Evolutionary conservation across 164 flowering plant genomes (phyloP).

Genomic region (Nymphaea colorata): DNA sequence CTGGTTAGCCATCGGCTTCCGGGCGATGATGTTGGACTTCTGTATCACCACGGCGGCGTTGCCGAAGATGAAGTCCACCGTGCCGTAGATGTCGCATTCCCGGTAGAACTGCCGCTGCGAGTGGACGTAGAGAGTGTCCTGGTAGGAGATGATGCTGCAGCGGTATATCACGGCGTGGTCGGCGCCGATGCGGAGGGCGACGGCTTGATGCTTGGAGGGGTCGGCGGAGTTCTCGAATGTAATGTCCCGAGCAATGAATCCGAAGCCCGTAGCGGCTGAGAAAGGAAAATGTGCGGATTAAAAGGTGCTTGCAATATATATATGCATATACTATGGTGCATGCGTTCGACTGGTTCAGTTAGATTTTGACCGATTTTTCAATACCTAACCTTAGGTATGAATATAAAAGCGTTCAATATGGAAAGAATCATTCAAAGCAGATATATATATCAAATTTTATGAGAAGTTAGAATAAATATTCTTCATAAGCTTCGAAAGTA

Average conservation of each 20-base stretch:
- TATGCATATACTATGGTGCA: no score
- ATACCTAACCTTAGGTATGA: no score
- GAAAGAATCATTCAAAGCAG: no score
- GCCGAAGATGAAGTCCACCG: slow-evolving; percentile 84
- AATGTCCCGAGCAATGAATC: slow-evolving; percentile 71
- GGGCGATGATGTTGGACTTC: slow-evolving; percentile 52
- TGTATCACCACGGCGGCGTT: slow-evolving; percentile 80
- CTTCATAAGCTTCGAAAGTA: no score
- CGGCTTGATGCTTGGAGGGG: slow-evolving; percentile 74
- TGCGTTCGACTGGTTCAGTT: no score
- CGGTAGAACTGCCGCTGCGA: slow-evolving; percentile 73
- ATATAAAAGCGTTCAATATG: no score
- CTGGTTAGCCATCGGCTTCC: slow-evolving; percentile 57
- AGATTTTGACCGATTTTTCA: no score
- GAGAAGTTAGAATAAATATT: no score
- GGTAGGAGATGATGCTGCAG: slow-evolving; percentile 68
- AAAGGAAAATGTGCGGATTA: not conserved
- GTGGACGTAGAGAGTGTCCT: slow-evolving; percentile 76
- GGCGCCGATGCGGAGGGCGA: slow-evolving; percentile 70
- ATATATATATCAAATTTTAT: no score
- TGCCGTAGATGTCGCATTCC: slow-evolving; percentile 67
- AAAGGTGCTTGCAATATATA: no score
- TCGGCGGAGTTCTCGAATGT: slow-evolving; percentile 72
- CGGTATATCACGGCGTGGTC: slow-evolving; percentile 70
- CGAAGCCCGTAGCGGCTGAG: slow-evolving; percentile 65